Evolutionary conservation across 2,329 filamentous ascomycete species (phyloP).

Genomic region (Chrysoporthe cubensis): DNA sequence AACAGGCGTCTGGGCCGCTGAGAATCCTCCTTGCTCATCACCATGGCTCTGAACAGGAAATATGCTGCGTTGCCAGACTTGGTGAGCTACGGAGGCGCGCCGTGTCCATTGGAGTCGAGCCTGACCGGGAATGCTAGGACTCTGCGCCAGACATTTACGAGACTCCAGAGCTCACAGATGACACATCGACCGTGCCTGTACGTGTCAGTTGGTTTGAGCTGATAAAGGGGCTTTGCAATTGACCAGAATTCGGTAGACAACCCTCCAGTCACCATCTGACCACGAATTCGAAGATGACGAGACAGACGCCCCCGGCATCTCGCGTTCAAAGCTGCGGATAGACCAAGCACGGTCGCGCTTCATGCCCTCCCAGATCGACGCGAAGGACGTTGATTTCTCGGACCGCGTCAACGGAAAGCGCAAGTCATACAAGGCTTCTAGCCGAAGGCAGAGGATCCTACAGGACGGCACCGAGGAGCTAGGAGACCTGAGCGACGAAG

Average conservation of each 20-base stretch:
- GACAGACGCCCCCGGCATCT: conserved; percentile 70
- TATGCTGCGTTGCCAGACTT: conserved; percentile 81
- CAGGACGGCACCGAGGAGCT: conserved; percentile 68
- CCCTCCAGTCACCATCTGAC: conserved; percentile 61
- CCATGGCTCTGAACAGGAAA: conserved; percentile 78
- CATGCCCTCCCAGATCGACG: conserved; percentile 73
- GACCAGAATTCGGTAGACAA: conserved; percentile 50
- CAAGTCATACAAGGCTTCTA: conserved; percentile 80
- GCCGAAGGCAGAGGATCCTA: conserved; percentile 65
- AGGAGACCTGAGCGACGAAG: conserved; percentile 72
- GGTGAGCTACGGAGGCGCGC: conserved; percentile 48
- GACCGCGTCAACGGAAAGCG: conserved; percentile 83
- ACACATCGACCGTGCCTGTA: conserved; percentile 83
- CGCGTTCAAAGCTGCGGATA: conserved; percentile 74
- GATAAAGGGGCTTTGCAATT: background rate
- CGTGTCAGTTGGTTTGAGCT: conserved; percentile 37
- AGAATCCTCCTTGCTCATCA: conserved; percentile 16
- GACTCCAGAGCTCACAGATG: conserved; percentile 89
- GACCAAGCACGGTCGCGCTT: conserved; percentile 82
- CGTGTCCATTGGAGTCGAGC: conserved; percentile 15
- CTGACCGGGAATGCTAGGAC: conserved; percentile 60
- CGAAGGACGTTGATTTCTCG: conserved; percentile 82
- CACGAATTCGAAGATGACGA: conserved; percentile 66
- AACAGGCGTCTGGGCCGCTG: background rate
- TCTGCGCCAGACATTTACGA: conserved; percentile 95